Conservation (phyloP, 169 alveolate species). For the Cryptosporidium sp. region DNA sequence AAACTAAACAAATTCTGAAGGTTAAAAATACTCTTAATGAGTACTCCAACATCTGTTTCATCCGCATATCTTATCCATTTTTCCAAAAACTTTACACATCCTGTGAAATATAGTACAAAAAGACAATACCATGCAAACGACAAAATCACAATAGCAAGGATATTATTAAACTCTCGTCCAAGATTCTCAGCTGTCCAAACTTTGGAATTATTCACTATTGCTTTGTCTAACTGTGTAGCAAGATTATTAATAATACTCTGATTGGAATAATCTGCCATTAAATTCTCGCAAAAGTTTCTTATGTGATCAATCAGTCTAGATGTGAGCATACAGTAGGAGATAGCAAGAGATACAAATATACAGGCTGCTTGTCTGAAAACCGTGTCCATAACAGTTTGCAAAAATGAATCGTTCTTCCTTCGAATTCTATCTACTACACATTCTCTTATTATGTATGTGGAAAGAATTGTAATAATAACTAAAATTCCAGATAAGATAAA, state of each 20-base stretch:
- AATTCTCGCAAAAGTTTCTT: conserved; percentile 11
- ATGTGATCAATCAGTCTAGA: conserved; percentile 49
- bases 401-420: conserved; percentile 53
- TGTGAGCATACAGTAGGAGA: conserved; percentile 57
- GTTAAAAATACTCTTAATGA: conserved; percentile 32
- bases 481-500: conserved; percentile 46
- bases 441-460: conserved; percentile 54
- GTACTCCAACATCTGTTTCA: conserved; percentile 54
- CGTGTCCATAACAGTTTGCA: conserved; percentile 72
- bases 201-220: conserved; percentile 30
- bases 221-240: conserved; percentile 28
- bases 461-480: conserved; percentile 32
- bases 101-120: conserved; percentile 59
- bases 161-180: conserved; percentile 45
- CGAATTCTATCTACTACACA: conserved; percentile 62
- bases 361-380: conserved; percentile 76
- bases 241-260: conserved; percentile 28
- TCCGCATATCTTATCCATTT: conserved; percentile 74
- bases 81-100: conserved; percentile 63
- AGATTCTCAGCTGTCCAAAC: conserved; percentile 73
- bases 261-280: conserved; percentile 24
- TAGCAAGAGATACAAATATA: conserved; percentile 62
- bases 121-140: conserved; percentile 69
- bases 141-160: conserved; percentile 33
- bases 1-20: conserved; percentile 29